phyloP scores from a whole-genome alignment of 192 early-diverging fungal genomes.

The Umbelopsis sp. region DNA sequence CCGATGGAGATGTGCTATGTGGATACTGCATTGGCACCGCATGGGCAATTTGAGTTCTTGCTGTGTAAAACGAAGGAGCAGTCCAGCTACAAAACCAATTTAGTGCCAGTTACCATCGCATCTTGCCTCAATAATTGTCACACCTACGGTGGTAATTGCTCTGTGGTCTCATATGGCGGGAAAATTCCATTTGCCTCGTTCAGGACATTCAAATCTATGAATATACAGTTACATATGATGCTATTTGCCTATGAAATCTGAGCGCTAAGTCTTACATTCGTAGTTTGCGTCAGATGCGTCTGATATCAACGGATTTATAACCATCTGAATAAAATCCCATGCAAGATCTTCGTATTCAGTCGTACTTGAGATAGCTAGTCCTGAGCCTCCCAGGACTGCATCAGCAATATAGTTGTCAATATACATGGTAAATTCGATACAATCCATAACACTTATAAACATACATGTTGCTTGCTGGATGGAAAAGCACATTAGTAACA shows the following conservation, averaged over 20 bases:
- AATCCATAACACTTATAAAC: background rate
- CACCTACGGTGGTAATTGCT: slow-evolving; percentile 14
- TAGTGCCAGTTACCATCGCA: background rate
- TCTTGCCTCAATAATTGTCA: too few species aligned
- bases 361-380: slow-evolving; percentile 10
- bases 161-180: slow-evolving; percentile 22
- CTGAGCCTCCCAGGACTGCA: slow-evolving; percentile 20
- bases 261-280: background rate
- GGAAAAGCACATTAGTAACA: background rate
- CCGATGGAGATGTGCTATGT: slow-evolving; percentile 4
- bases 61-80: slow-evolving; percentile 10
- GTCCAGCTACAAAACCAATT: background rate
- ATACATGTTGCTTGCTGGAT: slow-evolving; percentile 6
- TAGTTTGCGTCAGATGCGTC: background rate
- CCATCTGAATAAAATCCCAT: slow-evolving; percentile 22
- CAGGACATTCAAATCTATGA: slow-evolving; percentile 5
- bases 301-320: slow-evolving; percentile 2
- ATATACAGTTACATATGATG: background rate
- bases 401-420: background rate
- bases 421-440: background rate
- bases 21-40: slow-evolving; percentile 26
- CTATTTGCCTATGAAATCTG: background rate
- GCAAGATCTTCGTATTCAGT: slow-evolving; percentile 19
- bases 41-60: slow-evolving; percentile 1
- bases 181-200: slow-evolving; percentile 9